phyloP scores from a whole-genome alignment of 148 eudicot genomes.

The Persicaria tinctoria region DNA sequence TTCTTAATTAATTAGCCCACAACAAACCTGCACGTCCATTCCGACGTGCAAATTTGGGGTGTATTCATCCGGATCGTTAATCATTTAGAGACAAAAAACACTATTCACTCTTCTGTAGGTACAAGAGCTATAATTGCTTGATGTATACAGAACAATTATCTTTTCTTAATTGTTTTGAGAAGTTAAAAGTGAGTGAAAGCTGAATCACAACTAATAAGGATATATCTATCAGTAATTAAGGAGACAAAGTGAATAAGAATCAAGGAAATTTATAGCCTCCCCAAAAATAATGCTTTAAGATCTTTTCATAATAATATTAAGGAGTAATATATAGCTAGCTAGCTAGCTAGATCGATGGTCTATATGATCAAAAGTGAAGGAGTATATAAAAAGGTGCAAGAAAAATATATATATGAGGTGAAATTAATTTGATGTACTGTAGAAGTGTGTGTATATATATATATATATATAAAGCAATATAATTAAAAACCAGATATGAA shows the following conservation, averaged over 20 bases:
- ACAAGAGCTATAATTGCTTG: background rate
- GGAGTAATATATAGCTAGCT: background rate
- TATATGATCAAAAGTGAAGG: too few species aligned
- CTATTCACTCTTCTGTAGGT: background rate
- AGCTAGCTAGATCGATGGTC: background rate
- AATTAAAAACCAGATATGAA: too few species aligned
- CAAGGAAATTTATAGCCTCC: background rate
- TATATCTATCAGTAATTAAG: background rate
- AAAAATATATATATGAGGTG: too few species aligned
- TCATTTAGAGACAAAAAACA: background rate
- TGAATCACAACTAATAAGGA: background rate
- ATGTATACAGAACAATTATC: background rate
- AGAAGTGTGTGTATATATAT: too few species aligned
- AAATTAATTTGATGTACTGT: too few species aligned
- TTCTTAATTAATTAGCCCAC: too few species aligned
- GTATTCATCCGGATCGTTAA: too few species aligned
- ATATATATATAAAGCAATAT: too few species aligned
- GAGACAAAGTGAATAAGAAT: constrained; percentile 6
- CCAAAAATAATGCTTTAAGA: background rate
- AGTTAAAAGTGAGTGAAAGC: background rate
- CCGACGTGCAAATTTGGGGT: too few species aligned
- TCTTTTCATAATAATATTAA: background rate
- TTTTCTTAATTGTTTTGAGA: background rate
- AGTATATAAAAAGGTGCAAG: too few species aligned
- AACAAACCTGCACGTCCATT: too few species aligned